A percentile compares a stretch with the other conserved stretches of the same genome.
phyloP scores from a whole-genome alignment of 2,329 filamentous ascomycete species.

The Zalaria sp. region DNA sequence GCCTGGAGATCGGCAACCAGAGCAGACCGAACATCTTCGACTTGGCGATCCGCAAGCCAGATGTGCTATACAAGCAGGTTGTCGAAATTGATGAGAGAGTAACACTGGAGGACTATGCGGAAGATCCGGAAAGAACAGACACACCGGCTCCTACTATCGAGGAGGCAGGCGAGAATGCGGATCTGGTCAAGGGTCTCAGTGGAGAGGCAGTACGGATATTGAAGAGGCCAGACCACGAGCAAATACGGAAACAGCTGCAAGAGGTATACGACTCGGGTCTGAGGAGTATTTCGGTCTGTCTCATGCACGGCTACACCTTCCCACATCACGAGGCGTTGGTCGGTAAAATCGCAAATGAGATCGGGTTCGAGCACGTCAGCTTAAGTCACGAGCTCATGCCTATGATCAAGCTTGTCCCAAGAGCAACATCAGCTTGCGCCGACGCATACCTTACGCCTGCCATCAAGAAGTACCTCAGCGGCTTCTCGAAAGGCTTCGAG shows the following conservation, averaged over 20 bases:
- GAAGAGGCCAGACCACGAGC: conserved; percentile 42
- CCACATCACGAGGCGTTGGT: conserved; percentile 71
- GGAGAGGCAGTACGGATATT: conserved; percentile 63
- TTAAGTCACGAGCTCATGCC: conserved; percentile 69
- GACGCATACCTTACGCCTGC: conserved; percentile 70
- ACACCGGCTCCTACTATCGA: conserved; percentile 41
- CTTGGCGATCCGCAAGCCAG: conserved; percentile 71
- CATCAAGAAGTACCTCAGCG: conserved; percentile 62
- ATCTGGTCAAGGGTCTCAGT: conserved; percentile 56
- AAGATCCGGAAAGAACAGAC: conserved; percentile 57
- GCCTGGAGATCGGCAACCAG: conserved; percentile 80
- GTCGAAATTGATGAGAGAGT: conserved; percentile 87
- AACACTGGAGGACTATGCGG: conserved; percentile 81
- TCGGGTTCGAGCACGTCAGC: conserved; percentile 74
- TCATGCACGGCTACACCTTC: conserved; percentile 89
- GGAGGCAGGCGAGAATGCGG: conserved; percentile 28
- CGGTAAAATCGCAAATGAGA: conserved; percentile 60
- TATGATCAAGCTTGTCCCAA: conserved; percentile 73
- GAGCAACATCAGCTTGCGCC: conserved; percentile 63
- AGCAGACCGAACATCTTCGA: conserved; percentile 83
- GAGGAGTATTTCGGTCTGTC: conserved; percentile 70
- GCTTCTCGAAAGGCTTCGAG: conserved; percentile 67
- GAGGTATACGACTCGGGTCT: conserved; percentile 57
- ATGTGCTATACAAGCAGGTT: conserved; percentile 72
- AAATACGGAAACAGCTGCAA: conserved; percentile 47